These are phyloP conservation scores for Aspergillus sclerotiicarbonarius DNA, from an alignment of 495 filamentous ascomycete genomes.

Conservation along the genomic window DNA sequence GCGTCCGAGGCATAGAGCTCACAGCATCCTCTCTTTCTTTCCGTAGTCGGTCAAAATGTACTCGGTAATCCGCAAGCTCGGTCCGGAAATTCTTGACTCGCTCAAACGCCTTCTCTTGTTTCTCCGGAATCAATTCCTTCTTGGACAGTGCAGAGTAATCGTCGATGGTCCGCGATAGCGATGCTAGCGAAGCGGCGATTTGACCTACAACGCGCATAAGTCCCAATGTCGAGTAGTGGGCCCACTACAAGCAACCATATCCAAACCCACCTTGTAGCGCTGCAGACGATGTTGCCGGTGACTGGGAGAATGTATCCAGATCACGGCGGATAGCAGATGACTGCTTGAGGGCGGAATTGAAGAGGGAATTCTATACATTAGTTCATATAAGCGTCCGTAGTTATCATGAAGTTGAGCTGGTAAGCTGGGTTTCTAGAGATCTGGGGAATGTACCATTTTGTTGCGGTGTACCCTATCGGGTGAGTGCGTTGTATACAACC, in stretches of 20 bases:
- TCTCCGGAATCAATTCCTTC: conserved; percentile 79
- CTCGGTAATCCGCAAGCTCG: conserved; percentile 75
- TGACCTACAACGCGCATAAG: conserved; percentile 49
- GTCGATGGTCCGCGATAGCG: conserved; percentile 87
- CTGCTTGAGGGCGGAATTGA: conserved; percentile 95
- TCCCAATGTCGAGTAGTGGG: too few species aligned
- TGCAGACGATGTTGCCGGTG: conserved; percentile 57
- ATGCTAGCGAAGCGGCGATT: conserved; percentile 81
- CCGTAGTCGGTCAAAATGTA: conserved; percentile 74
- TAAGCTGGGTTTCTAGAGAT: not conserved
- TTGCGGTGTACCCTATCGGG: not conserved
- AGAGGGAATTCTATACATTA: conserved; percentile 70
- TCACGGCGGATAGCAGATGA: conserved; percentile 82
- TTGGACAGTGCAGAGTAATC: conserved; percentile 85
- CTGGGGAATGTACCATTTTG: conserved; percentile 16
- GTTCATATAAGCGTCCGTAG: not conserved
- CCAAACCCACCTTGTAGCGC: conserved; percentile 58
- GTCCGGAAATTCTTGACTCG: conserved; percentile 80
- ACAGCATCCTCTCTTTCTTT: conserved; percentile 70
- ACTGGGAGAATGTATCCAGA: conserved; percentile 68
- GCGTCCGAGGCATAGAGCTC: conserved; percentile 22
- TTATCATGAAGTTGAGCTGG: not conserved
- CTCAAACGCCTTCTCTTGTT: conserved; percentile 87
- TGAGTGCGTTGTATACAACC: not conserved
- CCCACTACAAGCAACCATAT: not conserved